These are phyloP conservation scores for Pogostemon cablin DNA, from an alignment of 257 asterid species.

Conservation along the genomic window DNA sequence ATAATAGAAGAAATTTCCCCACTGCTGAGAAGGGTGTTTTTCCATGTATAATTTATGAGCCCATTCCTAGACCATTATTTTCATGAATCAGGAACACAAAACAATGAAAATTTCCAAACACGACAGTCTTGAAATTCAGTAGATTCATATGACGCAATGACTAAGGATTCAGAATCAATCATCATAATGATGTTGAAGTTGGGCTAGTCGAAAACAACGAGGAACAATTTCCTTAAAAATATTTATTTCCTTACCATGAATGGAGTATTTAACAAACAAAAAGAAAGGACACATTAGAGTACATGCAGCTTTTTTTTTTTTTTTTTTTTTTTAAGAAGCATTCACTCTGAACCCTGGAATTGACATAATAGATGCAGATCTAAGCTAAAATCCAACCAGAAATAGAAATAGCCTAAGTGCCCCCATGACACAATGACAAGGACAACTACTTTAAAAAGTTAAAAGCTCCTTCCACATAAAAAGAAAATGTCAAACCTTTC, in stretches of 20 bases:
- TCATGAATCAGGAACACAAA: constrained; percentile 7
- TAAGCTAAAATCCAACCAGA: not conserved
- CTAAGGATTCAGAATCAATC: constrained; percentile 9
- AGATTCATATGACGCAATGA: constrained; percentile 2
- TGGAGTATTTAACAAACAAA: constrained; percentile 13
- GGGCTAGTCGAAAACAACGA: constrained; percentile 5
- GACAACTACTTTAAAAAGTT: not conserved
- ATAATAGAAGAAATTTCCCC: constrained; percentile 94
- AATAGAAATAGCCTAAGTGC: not conserved
- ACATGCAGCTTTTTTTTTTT: not conserved
- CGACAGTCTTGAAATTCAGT: not conserved
- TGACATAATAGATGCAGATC: constrained; percentile 5
- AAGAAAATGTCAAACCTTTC: no score
- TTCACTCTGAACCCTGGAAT: not conserved
- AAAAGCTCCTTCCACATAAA: no score
- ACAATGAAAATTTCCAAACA: not conserved
- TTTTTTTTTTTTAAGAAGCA: not conserved
- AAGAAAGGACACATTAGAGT: not conserved
- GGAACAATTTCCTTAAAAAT: not conserved
- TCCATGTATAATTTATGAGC: constrained; percentile 90
- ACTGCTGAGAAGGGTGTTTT: constrained; percentile 98
- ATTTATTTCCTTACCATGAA: not conserved
- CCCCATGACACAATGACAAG: not conserved
- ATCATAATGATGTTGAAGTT: constrained; percentile 1
- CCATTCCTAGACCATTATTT: constrained; percentile 61